Percentiles rank a stretch among this genome's conserved stretches.
phyloP scores from a whole-genome alignment of 2,329 filamentous ascomycete genomes.

The Acephala macrosclerotiorum region DNA sequence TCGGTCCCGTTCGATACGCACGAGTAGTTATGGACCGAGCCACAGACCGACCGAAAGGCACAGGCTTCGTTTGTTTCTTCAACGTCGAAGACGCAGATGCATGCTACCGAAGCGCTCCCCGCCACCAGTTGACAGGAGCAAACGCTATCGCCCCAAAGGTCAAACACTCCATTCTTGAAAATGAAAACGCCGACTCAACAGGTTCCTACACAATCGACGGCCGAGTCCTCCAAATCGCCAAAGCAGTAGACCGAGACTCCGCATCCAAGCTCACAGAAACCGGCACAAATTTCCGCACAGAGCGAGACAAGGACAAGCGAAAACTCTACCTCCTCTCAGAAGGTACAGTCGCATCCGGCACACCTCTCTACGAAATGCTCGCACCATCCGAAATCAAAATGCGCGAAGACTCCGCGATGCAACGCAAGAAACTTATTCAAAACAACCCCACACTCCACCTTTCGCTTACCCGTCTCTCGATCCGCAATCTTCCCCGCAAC shows the following conservation, averaged over 20 bases:
- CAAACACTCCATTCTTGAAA: constrained; percentile 85
- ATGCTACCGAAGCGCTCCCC: constrained; percentile 80
- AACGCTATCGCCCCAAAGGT: constrained; percentile 52
- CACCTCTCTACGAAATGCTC: constrained; percentile 78
- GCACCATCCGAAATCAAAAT: constrained; percentile 83
- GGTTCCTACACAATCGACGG: constrained; percentile 92
- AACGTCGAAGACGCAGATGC: constrained; percentile 75
- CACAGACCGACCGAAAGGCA: constrained; percentile 88
- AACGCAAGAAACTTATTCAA: constrained; percentile 90
- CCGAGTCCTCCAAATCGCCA: constrained; percentile 82
- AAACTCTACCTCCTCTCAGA: constrained; percentile 88
- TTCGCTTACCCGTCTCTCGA: constrained; percentile 85
- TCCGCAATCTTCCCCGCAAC: constrained; percentile 89
- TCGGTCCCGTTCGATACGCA: constrained; percentile 89
- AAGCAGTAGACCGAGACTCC: constrained; percentile 84
- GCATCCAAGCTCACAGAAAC: constrained; percentile 78
- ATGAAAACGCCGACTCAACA: constrained; percentile 80
- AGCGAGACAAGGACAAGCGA: constrained; percentile 84
- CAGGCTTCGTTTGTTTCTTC: constrained; percentile 94
- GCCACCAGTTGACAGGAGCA: constrained; percentile 52
- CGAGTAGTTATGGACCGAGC: constrained; percentile 87
- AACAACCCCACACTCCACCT: constrained; percentile 89
- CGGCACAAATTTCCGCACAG: constrained; percentile 66
- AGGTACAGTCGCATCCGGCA: constrained; percentile 80
- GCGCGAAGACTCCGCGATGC: constrained; percentile 84